These are phyloP conservation scores for Verticillium longisporum DNA, from an alignment of 2,329 filamentous ascomycete genomes.

Conservation along the genomic window DNA sequence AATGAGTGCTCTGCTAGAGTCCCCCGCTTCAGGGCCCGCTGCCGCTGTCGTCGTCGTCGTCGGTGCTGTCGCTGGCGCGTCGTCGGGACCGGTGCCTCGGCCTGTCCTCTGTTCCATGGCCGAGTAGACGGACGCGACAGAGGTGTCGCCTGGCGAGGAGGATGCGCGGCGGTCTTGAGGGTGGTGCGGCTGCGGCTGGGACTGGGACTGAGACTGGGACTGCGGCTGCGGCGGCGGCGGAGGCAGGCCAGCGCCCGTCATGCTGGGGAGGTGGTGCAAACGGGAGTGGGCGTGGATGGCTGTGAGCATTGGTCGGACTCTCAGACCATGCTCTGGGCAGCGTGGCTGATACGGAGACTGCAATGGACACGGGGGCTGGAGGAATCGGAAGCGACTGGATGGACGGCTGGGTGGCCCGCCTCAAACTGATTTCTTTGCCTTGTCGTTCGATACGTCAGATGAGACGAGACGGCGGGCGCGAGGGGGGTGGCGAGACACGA, in stretches of 20 bases:
- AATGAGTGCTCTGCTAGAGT: not conserved
- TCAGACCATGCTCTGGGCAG: not conserved
- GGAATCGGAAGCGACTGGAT: slow-evolving; percentile 51
- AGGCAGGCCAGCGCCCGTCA: slow-evolving; percentile 11
- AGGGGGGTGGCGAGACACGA: not conserved
- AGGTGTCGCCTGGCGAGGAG: slow-evolving; percentile 10
- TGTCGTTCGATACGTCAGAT: not conserved
- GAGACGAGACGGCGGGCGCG: not conserved
- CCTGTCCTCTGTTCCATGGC: slow-evolving; percentile 13
- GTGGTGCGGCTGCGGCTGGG: slow-evolving; percentile 8
- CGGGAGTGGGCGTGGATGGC: slow-evolving; percentile 3
- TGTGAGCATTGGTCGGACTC: slow-evolving; percentile 3
- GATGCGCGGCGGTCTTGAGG: slow-evolving; percentile 10
- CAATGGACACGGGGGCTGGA: no score
- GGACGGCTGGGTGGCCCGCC: no score
- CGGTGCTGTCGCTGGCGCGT: slow-evolving; percentile 5
- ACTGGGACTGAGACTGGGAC: no score
- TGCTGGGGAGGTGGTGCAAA: slow-evolving; percentile 9
- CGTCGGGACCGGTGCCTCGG: slow-evolving; percentile 4
- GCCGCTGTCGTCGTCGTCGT: slow-evolving; percentile 2
- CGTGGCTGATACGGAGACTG: no score
- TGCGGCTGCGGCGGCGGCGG: slow-evolving; percentile 8
- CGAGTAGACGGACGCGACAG: slow-evolving; percentile 9
- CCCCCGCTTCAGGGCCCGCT: not conserved
- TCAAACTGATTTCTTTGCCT: not conserved